Conservation (phyloP, 805 yeast genomes). For the Helenozyma baotianmanensis region DNA sequence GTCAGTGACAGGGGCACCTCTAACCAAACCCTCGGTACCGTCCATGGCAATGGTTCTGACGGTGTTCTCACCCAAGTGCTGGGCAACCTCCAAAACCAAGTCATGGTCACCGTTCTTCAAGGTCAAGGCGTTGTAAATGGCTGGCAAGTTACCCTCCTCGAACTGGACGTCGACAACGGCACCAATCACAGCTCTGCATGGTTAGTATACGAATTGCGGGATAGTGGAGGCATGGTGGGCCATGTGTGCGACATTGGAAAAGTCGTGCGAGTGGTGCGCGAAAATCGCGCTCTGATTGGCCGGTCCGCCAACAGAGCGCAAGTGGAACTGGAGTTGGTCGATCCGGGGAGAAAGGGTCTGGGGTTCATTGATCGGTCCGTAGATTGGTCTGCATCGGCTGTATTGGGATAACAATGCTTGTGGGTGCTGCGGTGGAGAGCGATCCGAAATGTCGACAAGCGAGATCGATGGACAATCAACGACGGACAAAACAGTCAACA, state of each 20-base stretch:
- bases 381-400: no score
- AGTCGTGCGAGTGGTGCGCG: no score
- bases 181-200: slow-evolving; percentile 88
- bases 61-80: slow-evolving; percentile 99
- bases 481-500: no score
- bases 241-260: no score
- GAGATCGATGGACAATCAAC: no score
- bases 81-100: slow-evolving; percentile 96
- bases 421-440: no score
- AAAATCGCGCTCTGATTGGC: background rate
- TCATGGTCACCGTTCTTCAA: slow-evolving; percentile 73
- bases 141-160: slow-evolving; percentile 96
- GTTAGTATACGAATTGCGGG: no score
- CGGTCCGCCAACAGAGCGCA: background rate
- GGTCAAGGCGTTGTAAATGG: slow-evolving; percentile 94
- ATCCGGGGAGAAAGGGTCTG: background rate
- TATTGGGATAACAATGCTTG: no score
- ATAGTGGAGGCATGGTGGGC: no score
- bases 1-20: slow-evolving; percentile 89
- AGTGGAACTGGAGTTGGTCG: no score
- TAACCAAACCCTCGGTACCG: slow-evolving; percentile 99
- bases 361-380: no score
- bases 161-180: slow-evolving; percentile 99
- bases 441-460: no score
- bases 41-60: slow-evolving; percentile 99